Conservation (phyloP, 805 yeast genomes). For the Metschnikowia drakensbergensis region DNA sequence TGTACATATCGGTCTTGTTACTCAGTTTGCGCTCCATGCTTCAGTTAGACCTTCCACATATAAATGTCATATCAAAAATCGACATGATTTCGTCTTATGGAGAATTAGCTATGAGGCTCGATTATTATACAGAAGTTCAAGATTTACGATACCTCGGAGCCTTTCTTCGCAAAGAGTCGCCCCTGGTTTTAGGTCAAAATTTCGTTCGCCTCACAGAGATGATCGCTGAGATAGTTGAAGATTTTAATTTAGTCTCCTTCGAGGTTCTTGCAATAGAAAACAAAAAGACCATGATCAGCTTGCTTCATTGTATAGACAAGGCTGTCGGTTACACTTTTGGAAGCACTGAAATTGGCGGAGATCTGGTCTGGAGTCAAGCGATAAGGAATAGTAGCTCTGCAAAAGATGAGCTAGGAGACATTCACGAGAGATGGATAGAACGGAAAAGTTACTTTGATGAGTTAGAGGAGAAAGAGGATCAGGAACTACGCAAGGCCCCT, state of each 20-base stretch:
- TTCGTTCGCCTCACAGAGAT: slow-evolving; percentile 68
- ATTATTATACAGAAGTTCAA: slow-evolving; percentile 89
- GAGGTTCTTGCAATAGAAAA: slow-evolving; percentile 91
- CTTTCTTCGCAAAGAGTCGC: slow-evolving; percentile 65
- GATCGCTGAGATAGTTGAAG: slow-evolving; percentile 80
- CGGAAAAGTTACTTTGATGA: slow-evolving; percentile 74
- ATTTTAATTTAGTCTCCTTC: slow-evolving; percentile 81
- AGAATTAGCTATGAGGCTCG: slow-evolving; percentile 72
- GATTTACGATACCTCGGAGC: slow-evolving; percentile 71
- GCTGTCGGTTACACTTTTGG: slow-evolving; percentile 95
- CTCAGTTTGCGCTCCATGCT: slow-evolving; percentile 88
- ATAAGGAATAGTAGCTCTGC: slow-evolving; percentile 68
- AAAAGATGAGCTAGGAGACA: slow-evolving; percentile 53
- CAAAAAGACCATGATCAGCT: slow-evolving; percentile 83
- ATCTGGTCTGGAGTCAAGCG: slow-evolving; percentile 95
- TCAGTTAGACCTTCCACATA: slow-evolving; percentile 87
- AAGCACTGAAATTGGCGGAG: slow-evolving; percentile 93
- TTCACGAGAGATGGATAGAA: slow-evolving; percentile 95
- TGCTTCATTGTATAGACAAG: slow-evolving; percentile 76
- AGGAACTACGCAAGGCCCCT: slow-evolving; percentile 10
- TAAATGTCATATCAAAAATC: slow-evolving; percentile 88
- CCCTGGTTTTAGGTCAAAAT: slow-evolving; percentile 55
- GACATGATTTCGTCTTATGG: slow-evolving; percentile 79
- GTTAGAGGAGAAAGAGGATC: slow-evolving; percentile 26
- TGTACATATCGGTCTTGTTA: slow-evolving; percentile 76